Evolutionary conservation across 2,329 filamentous ascomycete genomes (phyloP), one percentile per base, ranked within the genome.

Genomic region (Dendryphion nanum): DNA sequence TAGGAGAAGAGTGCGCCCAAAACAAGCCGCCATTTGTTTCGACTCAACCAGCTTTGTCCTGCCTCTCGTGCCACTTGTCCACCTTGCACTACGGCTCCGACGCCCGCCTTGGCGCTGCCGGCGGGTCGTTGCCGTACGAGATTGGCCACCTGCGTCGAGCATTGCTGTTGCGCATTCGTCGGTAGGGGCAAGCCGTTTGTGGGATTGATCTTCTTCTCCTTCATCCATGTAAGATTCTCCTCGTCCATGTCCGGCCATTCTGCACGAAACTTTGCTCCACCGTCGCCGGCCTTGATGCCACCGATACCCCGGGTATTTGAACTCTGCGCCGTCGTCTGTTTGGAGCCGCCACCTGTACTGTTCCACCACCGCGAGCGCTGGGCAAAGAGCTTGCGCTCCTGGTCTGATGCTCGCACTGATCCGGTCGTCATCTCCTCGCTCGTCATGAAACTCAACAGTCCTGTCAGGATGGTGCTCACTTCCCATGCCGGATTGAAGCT

Each of bases 401-500:
- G 73, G 34, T 87, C 79, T 0, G 81, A 85, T 14, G 83, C 87
- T 5, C 84, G 83, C 19, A 98, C 81, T 19, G 85, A 90, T 2
- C 93, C 93, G 0, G 93, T 97, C 0, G 93, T 98, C 86, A 97
- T 96, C 72, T 98, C 93, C 61, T 98, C 91, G 50, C 87, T 89
- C 2, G 91, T 97, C 93, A 98, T 98, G 69, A 98, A 98, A 26
- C 86, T 94, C 46, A 97, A 74, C 18, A 98, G 78, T 7, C 93
- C 93, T 38, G 95, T 94, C 13, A 98, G 74, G 48, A 98, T 98
- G 1, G 93, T 98, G 38, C 86, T 91, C 6, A 98, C 93, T 61
- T 95, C 91, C 93, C 93, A 98, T 1, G 93, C 90, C 2, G 93
- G 93, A 64, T 98, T 98, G 75, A 97, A 98, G 18, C 86, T 91